These are phyloP conservation scores for Penicillium atrosanguineum DNA, from an alignment of 495 filamentous ascomycete species.

Conservation along the genomic window DNA sequence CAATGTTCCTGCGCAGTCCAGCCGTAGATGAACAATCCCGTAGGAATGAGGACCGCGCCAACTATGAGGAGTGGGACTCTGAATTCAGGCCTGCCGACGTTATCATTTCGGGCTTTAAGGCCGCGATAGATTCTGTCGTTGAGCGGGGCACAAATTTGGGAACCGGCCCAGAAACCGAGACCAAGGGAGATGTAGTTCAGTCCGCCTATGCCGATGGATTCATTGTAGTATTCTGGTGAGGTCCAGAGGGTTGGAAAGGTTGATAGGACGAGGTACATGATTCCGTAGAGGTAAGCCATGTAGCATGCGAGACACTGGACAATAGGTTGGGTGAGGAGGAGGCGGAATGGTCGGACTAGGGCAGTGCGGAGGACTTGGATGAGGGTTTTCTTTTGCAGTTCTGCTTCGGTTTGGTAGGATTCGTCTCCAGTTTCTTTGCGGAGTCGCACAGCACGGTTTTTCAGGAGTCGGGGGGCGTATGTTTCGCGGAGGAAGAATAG, in stretches of 20 bases:
- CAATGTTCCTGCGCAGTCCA: slow-evolving; percentile 61
- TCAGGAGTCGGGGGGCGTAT: slow-evolving; percentile 63
- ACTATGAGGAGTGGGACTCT: slow-evolving; percentile 62
- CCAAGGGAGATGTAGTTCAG: slow-evolving; percentile 72
- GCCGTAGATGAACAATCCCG: slow-evolving; percentile 69
- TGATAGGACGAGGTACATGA: slow-evolving; percentile 70
- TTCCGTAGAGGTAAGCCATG: slow-evolving; percentile 68
- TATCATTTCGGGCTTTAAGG: slow-evolving; percentile 59
- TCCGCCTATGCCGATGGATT: slow-evolving; percentile 59
- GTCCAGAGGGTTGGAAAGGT: slow-evolving; percentile 67
- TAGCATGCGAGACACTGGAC: slow-evolving; percentile 59
- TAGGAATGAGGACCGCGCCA: slow-evolving; percentile 56
- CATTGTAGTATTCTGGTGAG: slow-evolving; percentile 50
- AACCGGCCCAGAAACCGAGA: slow-evolving; percentile 64
- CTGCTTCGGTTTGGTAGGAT: slow-evolving; percentile 61
- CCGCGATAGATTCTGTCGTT: slow-evolving; percentile 64
- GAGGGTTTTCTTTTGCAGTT: slow-evolving; percentile 47
- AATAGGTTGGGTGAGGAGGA: slow-evolving; percentile 60
- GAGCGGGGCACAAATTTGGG: slow-evolving; percentile 60
- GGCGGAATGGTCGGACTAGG: slow-evolving; percentile 53
- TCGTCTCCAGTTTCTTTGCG: slow-evolving; percentile 63
- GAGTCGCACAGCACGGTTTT: slow-evolving; percentile 53
- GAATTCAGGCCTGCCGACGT: slow-evolving; percentile 62
- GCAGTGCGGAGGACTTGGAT: slow-evolving; percentile 39
- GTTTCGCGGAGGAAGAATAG: slow-evolving; percentile 70